phyloP scores from a whole-genome alignment of 208 protist species.

The Chromosphaera perkinsii region DNA sequence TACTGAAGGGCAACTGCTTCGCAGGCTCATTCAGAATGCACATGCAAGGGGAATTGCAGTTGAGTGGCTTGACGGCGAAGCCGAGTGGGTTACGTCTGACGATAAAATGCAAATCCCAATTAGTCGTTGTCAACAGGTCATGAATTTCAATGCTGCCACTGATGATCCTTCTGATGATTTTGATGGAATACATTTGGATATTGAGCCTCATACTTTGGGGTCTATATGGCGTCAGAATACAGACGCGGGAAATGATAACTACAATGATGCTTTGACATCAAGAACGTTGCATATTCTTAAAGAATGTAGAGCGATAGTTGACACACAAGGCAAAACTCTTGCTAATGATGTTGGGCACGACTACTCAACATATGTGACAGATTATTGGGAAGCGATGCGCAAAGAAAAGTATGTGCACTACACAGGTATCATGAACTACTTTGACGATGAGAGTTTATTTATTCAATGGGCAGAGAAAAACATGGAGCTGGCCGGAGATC shows the following conservation, averaged over 20 bases:
- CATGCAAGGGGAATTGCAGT: constrained; percentile 1
- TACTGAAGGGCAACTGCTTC: no score
- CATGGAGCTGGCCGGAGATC: background rate
- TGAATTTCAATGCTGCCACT: background rate
- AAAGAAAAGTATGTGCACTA: background rate
- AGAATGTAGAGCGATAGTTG: no score
- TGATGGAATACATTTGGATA: constrained; percentile 11
- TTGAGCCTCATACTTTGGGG: constrained; percentile 17
- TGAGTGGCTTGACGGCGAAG: constrained; percentile 5
- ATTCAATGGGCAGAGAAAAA: no score
- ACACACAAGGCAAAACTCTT: constrained; percentile 14
- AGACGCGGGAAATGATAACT: constrained; percentile 3
- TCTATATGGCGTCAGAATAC: background rate
- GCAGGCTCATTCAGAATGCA: no score
- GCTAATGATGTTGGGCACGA: background rate
- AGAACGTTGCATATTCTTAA: no score
- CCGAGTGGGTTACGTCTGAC: constrained; percentile 4
- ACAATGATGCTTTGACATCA: no score
- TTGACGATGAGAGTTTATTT: background rate
- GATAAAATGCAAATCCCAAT: constrained; percentile 1
- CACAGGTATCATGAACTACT: constrained; percentile 21
- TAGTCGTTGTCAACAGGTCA: background rate
- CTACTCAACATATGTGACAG: constrained; percentile 10
- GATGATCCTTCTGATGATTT: background rate
- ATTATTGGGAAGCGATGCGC: background rate